Percentiles rank a stretch among this genome's conserved stretches.
phyloP scores from a whole-genome alignment of 2,329 filamentous ascomycete genomes.

The Pseudogymnoascus sp. region DNA sequence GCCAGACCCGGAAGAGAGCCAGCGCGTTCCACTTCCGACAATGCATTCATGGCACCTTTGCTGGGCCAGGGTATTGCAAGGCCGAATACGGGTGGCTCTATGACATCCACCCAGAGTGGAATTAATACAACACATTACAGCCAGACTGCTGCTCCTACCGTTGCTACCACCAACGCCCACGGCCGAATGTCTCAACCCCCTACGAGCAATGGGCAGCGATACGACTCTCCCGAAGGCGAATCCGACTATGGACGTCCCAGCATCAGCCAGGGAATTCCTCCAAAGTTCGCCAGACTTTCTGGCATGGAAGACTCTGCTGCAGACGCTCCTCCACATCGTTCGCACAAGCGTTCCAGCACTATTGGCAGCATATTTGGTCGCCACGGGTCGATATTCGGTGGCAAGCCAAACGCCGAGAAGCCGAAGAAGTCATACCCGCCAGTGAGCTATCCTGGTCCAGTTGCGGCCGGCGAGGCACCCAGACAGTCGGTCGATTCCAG shows the following conservation, averaged over 20 bases:
- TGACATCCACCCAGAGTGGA: constrained; percentile 54
- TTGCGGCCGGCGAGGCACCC: constrained; percentile 39
- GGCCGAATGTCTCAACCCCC: constrained; percentile 78
- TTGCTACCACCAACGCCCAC: constrained; percentile 82
- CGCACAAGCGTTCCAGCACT: constrained; percentile 63
- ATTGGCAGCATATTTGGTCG: constrained; percentile 78
- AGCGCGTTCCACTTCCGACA: constrained; percentile 48
- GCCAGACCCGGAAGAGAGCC: constrained; percentile 41
- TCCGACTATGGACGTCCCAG: constrained; percentile 52
- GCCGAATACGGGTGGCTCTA: constrained; percentile 75
- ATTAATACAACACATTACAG: constrained; percentile 52
- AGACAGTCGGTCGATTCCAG: constrained; percentile 66
- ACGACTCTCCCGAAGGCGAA: constrained; percentile 58
- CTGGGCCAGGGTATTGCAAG: constrained; percentile 43
- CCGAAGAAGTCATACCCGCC: constrained; percentile 69
- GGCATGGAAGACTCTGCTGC: constrained; percentile 41
- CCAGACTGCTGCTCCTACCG: constrained; percentile 76
- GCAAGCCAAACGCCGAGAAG: constrained; percentile 51
- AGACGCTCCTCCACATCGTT: not conserved
- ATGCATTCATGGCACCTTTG: constrained; percentile 43
- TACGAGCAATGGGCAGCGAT: constrained; percentile 52
- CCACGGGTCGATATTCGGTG: constrained; percentile 73
- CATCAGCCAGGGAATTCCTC: constrained; percentile 42
- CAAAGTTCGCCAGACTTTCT: constrained; percentile 51
- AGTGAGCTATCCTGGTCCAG: constrained; percentile 76